These are phyloP conservation scores for Talaromyces sp. DNA, from an alignment of 2,329 filamentous ascomycete species.

Conservation along the genomic window DNA sequence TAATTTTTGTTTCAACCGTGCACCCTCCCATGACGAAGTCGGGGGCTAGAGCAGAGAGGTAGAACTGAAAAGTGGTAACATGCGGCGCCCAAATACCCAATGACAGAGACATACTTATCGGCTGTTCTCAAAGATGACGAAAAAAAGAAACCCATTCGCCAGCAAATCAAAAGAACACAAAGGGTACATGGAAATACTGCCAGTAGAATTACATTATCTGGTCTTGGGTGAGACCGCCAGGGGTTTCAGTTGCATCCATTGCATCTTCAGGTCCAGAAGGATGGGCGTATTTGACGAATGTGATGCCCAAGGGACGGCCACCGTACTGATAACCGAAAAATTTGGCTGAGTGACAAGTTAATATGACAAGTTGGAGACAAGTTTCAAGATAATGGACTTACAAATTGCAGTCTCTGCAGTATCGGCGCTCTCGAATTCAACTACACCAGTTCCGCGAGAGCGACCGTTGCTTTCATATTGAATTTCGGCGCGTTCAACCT, in stretches of 20 bases:
- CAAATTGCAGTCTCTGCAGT: conserved; percentile 87
- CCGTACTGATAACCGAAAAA: conserved; percentile 98
- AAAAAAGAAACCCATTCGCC: not conserved
- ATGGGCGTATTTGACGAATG: conserved; percentile 88
- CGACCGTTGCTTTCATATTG: conserved; percentile 96
- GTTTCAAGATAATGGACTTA: conserved; percentile 30
- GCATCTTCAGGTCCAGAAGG: conserved; percentile 56
- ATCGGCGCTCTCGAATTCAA: conserved; percentile 76
- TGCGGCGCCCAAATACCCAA: not conserved
- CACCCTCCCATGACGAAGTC: not conserved
- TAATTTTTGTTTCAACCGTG: not conserved
- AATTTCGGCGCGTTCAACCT: conserved; percentile 97
- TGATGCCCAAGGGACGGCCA: conserved; percentile 85
- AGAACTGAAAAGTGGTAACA: not conserved
- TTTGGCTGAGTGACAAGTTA: conserved; percentile 54
- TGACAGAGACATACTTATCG: not conserved
- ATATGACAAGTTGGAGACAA: not conserved
- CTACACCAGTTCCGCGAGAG: conserved; percentile 92
- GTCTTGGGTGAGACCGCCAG: conserved; percentile 78
- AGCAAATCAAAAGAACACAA: not conserved
- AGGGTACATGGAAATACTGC: not conserved
- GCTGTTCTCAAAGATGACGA: not conserved
- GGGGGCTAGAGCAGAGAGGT: not conserved
- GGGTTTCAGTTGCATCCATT: conserved; percentile 76
- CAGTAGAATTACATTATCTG: conserved; percentile 75